Conservation (phyloP, 495 filamentous ascomycete species). For the Platismatia glauca region DNA sequence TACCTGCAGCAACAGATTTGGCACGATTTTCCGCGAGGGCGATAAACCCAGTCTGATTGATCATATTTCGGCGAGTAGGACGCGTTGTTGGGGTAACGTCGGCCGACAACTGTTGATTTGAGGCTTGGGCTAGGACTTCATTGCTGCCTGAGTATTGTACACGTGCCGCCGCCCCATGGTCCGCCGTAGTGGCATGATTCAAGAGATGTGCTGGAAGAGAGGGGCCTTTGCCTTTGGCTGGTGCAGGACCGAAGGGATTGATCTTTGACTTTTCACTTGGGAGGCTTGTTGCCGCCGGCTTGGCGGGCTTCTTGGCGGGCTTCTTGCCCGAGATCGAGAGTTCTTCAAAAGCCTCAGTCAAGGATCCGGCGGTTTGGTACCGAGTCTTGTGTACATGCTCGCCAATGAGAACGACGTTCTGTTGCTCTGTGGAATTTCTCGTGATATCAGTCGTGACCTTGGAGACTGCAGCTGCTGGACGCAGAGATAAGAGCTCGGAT, state of each 20-base stretch:
- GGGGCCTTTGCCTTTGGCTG: not conserved
- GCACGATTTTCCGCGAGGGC: conserved; percentile 1
- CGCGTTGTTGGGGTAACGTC: not conserved
- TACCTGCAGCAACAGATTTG: not conserved
- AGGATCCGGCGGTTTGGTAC: conserved; percentile 16
- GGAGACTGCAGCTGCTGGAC: not conserved
- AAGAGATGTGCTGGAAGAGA: conserved; percentile 3
- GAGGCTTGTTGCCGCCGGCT: not conserved
- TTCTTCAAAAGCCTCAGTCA: conserved; percentile 29
- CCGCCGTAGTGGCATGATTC: conserved; percentile 9
- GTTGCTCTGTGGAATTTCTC: not conserved
- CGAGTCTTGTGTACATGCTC: conserved; percentile 16
- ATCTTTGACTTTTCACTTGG: not conserved
- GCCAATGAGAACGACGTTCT: conserved; percentile 11
- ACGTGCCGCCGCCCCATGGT: conserved; percentile 8
- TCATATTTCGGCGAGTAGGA: conserved; percentile 1
- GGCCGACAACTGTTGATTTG: not conserved
- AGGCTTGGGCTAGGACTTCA: not conserved
- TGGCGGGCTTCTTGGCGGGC: not conserved
- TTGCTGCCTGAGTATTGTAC: not conserved
- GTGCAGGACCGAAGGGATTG: conserved; percentile 8
- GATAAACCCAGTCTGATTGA: conserved; percentile 11
- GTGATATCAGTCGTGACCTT: not conserved
- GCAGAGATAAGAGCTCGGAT: not conserved
- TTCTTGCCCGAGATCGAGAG: conserved; percentile 19